A percentile compares a stretch with the other conserved stretches of the same genome.
phyloP scores from a whole-genome alignment of 2,329 filamentous ascomycete species.

The Dactylella cylindrospora region DNA sequence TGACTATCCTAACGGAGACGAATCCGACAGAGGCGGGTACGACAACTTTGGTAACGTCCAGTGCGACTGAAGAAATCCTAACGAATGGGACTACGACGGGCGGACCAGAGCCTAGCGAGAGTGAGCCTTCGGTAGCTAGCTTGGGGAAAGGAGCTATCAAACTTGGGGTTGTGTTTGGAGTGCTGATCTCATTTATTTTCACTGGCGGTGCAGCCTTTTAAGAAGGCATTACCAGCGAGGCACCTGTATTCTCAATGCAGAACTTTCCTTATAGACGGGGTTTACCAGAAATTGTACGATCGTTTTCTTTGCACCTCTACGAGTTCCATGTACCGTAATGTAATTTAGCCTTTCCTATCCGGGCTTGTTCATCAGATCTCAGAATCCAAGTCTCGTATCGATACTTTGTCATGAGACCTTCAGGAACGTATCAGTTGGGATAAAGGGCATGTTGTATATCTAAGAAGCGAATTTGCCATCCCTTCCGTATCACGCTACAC shows the following conservation, averaged over 20 bases:
- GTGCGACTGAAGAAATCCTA: not conserved
- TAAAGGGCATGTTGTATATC: too few species aligned
- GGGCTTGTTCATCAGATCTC: too few species aligned
- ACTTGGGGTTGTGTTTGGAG: slow-evolving; percentile 5
- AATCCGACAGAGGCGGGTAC: not conserved
- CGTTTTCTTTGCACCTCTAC: too few species aligned
- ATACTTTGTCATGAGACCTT: too few species aligned
- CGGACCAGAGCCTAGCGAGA: not conserved
- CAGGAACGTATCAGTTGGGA: too few species aligned
- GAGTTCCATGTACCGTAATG: too few species aligned
- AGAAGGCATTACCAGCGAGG: too few species aligned
- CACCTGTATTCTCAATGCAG: too few species aligned
- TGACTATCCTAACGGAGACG: slow-evolving; percentile 20
- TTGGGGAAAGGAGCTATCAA: slow-evolving; percentile 1
- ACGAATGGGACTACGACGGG: not conserved
- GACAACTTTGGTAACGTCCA: not conserved
- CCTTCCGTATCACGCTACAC: not conserved
- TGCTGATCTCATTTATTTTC: not conserved
- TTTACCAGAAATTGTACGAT: too few species aligned
- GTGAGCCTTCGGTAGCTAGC: slow-evolving; percentile 4
- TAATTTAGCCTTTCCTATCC: too few species aligned
- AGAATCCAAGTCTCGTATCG: too few species aligned
- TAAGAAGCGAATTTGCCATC: not conserved
- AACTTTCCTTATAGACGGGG: too few species aligned
- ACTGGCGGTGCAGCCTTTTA: not conserved